Percentiles rank a stretch among this genome's conserved stretches.
phyloP scores from a whole-genome alignment of 2,329 filamentous ascomycete genomes.

The Aspergillus udagawae region DNA sequence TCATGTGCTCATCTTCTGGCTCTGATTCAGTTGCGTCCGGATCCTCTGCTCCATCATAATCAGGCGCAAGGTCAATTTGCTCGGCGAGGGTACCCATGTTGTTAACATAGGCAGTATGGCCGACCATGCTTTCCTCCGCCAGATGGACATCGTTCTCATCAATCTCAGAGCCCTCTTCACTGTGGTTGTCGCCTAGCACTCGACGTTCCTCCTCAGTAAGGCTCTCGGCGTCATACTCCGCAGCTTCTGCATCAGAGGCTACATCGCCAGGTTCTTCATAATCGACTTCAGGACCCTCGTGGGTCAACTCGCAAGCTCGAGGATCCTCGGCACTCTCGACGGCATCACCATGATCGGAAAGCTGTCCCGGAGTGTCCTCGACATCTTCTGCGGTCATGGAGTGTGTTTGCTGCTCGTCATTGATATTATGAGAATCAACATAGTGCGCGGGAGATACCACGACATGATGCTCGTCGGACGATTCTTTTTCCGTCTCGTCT shows the following conservation, averaged over 20 bases:
- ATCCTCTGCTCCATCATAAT: background rate
- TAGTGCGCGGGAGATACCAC: background rate
- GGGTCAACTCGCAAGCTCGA: background rate
- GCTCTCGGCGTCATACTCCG: background rate
- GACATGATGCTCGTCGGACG: background rate
- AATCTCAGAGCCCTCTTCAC: background rate
- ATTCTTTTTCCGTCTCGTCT: background rate
- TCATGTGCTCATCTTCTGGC: background rate
- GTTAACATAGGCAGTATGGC: background rate
- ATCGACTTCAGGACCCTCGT: constrained; percentile 16
- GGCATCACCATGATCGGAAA: background rate
- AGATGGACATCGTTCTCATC: background rate
- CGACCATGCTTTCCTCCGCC: background rate
- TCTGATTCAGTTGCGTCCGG: background rate
- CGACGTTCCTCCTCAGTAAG: background rate
- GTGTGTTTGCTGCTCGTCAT: background rate
- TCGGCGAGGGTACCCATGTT: background rate
- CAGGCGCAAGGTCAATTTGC: background rate
- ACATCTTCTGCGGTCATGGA: background rate
- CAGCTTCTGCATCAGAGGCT: background rate
- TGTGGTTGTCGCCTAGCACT: background rate
- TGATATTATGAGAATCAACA: background rate
- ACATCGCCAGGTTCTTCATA: constrained; percentile 1
- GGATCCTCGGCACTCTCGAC: background rate
- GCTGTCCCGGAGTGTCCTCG: background rate